Conservation (phyloP, 1,284 basidiomycete genomes). For the Schizophyllum commune region DNA sequence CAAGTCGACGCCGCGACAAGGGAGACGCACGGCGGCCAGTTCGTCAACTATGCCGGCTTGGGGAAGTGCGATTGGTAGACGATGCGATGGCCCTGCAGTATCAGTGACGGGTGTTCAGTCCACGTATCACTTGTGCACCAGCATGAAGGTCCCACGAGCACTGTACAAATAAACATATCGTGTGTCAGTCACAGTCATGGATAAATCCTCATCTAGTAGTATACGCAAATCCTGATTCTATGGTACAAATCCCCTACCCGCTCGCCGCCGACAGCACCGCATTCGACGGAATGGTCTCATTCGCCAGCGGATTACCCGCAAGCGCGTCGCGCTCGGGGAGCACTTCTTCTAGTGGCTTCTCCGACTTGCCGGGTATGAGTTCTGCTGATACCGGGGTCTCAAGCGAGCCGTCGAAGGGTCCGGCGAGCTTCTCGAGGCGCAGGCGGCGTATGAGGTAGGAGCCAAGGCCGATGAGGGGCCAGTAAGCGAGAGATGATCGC, state of each 20-base stretch:
- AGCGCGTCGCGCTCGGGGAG: not conserved
- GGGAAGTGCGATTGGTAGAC: not conserved
- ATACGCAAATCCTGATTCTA: too few species aligned
- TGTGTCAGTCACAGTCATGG: too few species aligned
- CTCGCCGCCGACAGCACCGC: not conserved
- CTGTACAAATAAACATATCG: too few species aligned
- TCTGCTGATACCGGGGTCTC: not conserved
- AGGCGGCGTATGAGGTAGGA: slow-evolving; percentile 19
- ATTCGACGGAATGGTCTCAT: not conserved
- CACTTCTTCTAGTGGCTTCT: not conserved
- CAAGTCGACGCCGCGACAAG: not conserved
- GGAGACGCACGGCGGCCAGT: not conserved
- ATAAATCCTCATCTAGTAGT: too few species aligned
- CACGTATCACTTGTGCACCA: too few species aligned
- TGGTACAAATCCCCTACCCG: not conserved
- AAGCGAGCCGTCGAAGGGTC: slow-evolving; percentile 38
- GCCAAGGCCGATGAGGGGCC: slow-evolving; percentile 32
- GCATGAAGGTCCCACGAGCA: too few species aligned
- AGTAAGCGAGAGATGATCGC: slow-evolving; percentile 60
- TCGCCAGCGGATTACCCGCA: not conserved
- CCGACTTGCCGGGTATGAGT: not conserved
- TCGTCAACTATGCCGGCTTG: not conserved
- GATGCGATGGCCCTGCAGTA: too few species aligned
- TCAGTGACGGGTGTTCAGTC: too few species aligned
- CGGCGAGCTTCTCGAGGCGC: slow-evolving; percentile 44